Base-by-base conservation (phyloP, 2,329 filamentous ascomycete genomes). In the Coniochaeta sp. region DNA sequence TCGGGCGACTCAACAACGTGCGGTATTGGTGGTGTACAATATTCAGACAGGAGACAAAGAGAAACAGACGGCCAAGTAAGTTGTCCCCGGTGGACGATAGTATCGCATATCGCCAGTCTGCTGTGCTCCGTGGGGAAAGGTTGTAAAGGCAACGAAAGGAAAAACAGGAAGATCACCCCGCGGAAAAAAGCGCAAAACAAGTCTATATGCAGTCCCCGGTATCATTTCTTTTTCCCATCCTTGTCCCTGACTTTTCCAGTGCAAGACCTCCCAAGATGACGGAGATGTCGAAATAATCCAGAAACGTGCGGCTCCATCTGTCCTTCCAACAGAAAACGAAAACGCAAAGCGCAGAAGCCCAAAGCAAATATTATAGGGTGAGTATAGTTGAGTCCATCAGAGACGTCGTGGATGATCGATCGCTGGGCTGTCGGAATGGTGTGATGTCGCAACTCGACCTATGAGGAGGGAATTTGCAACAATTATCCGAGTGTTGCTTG, bases 21-120 rank as follows among this genome's bases (percentile, higher is more conserved):
- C 47, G 47, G 47, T 52, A 31, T 28, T 52, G 24, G 56, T 54
- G 36, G 62, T 67, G 62, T 67, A 69, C 64, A 69, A 56, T 63
- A 62, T 55, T 65, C 54, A 62, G 57, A 60, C 38, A 62, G 50
- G 59, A 40, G 44, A 40, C 19, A 44, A 56, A 56, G 43, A 44
- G 14, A 28, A 52, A 44, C 34, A 58, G 57, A n/a, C n/a, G 54
- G 56, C 59, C 55, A 58, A n/a, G 17, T 9, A 22, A 52, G 12
- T 31, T 7, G 47, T n/a, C 31, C 47, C 24, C 19, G 9, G 19
- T 3, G 16, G 6, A 52, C 26, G 7, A 40, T n/a, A 12, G 2
- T 24, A 14, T 52, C 47, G 44, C 22, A 52, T 31, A 12, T 44
- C 17, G 14, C 36, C 22, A 17, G 19, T 19, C 34, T 34, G 38